Base-by-base conservation (phyloP, 257 asterid species). In the Prunella vulgaris region DNA sequence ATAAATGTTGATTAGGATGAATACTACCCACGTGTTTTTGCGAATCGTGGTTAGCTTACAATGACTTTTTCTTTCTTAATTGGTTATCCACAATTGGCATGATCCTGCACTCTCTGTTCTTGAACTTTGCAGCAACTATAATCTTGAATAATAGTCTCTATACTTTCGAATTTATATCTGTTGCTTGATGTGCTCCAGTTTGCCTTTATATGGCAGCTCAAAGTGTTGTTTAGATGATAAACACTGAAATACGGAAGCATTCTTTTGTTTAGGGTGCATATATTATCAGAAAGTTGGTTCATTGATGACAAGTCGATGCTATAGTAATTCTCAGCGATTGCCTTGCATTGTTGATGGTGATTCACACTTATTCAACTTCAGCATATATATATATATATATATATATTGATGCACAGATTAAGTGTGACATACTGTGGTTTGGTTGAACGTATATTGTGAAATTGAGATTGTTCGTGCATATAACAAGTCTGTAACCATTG, bases 401-500 rank as follows among this genome's bases (percentile, higher is more conserved):
- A n/a, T n/a, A n/a, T n/a, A n/a, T n/a, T n/a, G n/a, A n/a, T n/a
- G n/a, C n/a, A n/a, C n/a, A n/a, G n/a, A n/a, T n/a, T n/a, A n/a
- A n/a, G n/a, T n/a, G n/a, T n/a, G 12, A 13, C 14, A 10, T 3
- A 6, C 54, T 25, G 10, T 75, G 51, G 20, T 44, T 70, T 54
- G 4, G 33, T 22, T 18, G 21, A 66, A 21, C 35, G 20, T 18
- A 20, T 18, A n/a, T 59, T 28, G 28, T 49, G 38, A 22, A 12
- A 9, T 7, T 25, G 70, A 33, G 71, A 4, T 64, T 27, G 15
- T 61, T 57, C 53, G 53, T 52, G 44, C 38, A 24, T 30, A 42
- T 42, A 6, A 54, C 69, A 54, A 53, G 64, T 28, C 35, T 35
- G 40, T 79, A 69, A 76, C 72, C 32, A n/a, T 58, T 12, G 24